Evolutionary conservation across 345 rosid species (phyloP).

Genomic region (Clarkia xantiana): DNA sequence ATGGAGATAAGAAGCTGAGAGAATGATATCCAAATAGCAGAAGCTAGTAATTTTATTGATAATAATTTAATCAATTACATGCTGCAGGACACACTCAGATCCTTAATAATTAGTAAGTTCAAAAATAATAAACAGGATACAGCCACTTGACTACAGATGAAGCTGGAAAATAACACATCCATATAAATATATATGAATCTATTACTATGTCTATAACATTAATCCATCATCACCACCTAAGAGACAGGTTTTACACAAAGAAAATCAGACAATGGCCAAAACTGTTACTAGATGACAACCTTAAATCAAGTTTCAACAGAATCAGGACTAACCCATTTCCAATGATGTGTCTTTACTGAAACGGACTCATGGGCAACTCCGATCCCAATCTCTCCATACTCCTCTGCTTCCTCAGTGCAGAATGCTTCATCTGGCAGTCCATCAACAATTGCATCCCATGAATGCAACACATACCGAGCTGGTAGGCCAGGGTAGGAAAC

Average conservation of each 20-base stretch:
- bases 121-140: too few relatives aligned
- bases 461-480: slow-evolving; percentile 55
- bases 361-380: slow-evolving; percentile 39
- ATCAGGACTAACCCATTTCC: slow-evolving; percentile 77
- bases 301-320: slow-evolving; percentile 21
- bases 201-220: too few relatives aligned
- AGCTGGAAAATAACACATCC: too few relatives aligned
- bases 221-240: neutral
- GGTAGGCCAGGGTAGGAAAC: slow-evolving; percentile 74
- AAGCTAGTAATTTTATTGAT: too few relatives aligned
- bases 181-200: too few relatives aligned
- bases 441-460: slow-evolving; percentile 54
- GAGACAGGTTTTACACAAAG: neutral
- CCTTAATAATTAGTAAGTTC: too few relatives aligned
- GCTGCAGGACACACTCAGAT: too few relatives aligned
- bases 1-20: too few relatives aligned
- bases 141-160: too few relatives aligned
- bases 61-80: too few relatives aligned
- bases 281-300: neutral
- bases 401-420: slow-evolving; percentile 52
- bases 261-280: neutral
- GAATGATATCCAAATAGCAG: too few relatives aligned
- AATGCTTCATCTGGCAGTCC: slow-evolving; percentile 84
- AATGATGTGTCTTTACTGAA: slow-evolving; percentile 60
- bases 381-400: slow-evolving; percentile 26